These are phyloP conservation scores for Mortierella polycephala DNA, from an alignment of 371 early-diverging fungal species.

Conservation along the genomic window DNA sequence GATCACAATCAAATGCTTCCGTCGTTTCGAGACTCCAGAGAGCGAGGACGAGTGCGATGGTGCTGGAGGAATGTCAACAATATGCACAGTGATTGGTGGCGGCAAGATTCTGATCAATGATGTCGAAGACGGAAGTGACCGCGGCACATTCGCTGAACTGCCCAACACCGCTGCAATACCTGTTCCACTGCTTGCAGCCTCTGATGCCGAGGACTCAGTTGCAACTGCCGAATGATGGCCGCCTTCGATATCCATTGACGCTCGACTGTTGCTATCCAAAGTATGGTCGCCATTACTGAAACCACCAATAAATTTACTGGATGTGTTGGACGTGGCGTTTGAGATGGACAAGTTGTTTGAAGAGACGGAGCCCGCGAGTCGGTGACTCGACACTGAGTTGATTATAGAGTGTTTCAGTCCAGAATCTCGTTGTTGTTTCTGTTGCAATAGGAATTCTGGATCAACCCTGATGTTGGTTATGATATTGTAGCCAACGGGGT, in stretches of 20 bases:
- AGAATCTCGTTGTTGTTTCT: slow-evolving; percentile 42
- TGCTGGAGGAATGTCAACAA: slow-evolving; percentile 51
- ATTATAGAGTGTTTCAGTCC: slow-evolving; percentile 11
- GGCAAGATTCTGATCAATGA: slow-evolving; percentile 50
- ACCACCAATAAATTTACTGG: slow-evolving; percentile 35
- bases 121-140: slow-evolving; percentile 42
- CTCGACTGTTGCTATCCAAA: background rate
- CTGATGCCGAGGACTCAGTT: slow-evolving; percentile 16
- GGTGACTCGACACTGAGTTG: slow-evolving; percentile 17
- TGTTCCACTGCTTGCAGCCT: slow-evolving; percentile 41
- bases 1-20: slow-evolving; percentile 46
- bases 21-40: slow-evolving; percentile 39
- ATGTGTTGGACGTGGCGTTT: background rate
- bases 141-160: slow-evolving; percentile 27
- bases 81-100: slow-evolving; percentile 34
- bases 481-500: slow-evolving; percentile 57
- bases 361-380: slow-evolving; percentile 13
- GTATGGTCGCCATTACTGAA: slow-evolving; percentile 10
- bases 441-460: slow-evolving; percentile 49
- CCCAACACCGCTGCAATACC: slow-evolving; percentile 52
- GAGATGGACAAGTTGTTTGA: background rate
- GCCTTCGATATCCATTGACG: slow-evolving; percentile 9
- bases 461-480: slow-evolving; percentile 52
- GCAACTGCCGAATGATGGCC: background rate
- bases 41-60: slow-evolving; percentile 53